Evolutionary conservation across 768 basidiomycete species (phyloP).

Genomic region (Tephrocybe rancida): DNA sequence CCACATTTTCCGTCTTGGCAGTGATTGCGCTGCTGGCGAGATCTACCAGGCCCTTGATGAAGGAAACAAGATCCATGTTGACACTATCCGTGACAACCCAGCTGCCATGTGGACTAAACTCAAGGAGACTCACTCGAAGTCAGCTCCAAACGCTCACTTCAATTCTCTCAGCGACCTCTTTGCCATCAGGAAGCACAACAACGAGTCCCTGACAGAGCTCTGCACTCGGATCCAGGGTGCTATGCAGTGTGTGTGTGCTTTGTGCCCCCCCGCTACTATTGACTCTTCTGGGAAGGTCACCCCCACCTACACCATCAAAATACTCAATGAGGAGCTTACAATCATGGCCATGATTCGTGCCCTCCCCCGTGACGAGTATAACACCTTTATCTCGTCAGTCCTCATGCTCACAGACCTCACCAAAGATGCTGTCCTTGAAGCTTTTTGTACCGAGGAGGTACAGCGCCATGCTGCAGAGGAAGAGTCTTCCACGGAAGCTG

Average conservation of each 20-base stretch:
- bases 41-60: not conserved
- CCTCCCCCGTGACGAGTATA: not conserved
- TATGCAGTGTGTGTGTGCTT: not conserved
- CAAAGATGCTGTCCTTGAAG: not conserved
- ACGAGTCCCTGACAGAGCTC: constrained; percentile 3
- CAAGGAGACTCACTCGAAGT: not conserved
- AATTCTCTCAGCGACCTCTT: not conserved
- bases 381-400: not conserved
- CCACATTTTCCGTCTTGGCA: too few relatives aligned
- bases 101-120: constrained; percentile 1
- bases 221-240: constrained; percentile 1
- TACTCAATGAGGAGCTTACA: not conserved
- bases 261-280: not conserved
- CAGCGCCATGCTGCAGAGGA: not conserved
- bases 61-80: constrained; percentile 2
- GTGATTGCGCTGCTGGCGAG: not conserved
- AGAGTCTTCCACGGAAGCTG: not conserved
- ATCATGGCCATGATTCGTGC: constrained; percentile 1
- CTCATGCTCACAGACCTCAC: not conserved
- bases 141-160: constrained; percentile 1
- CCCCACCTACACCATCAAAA: not conserved
- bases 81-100: not conserved
- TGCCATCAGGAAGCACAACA: not conserved
- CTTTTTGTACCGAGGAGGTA: not conserved
- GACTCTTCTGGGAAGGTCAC: not conserved